Evolutionary conservation across 2,329 filamentous ascomycete species (phyloP), one percentile per base, ranked within the genome.

Genomic region (Hypoxylon sp.): DNA sequence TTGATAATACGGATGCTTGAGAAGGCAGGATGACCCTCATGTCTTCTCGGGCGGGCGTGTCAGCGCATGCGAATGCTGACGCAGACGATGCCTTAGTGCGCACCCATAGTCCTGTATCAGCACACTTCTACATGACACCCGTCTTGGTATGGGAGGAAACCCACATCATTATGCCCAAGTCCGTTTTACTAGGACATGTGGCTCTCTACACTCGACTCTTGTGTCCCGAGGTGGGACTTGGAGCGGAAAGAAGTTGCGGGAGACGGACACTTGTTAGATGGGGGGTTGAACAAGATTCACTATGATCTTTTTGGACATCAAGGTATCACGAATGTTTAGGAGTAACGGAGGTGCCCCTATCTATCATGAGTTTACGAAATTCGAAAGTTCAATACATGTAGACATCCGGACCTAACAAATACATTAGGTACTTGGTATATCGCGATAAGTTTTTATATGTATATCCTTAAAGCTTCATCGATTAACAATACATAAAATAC

Each of bases 61-160:
- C 51, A 66, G 63, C 60, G 35, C 35, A 61, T 59, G 47, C 19
- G 15, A 27, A 50, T 60, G 55, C 55, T 55, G 55, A 60, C 39
- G 53, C 47, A 53, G 52, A 53, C 57, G 15, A 46, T 13, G 11
- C 7, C 29, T 15, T 24, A 48, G 17, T 48, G 4, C 35, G 19
- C 39, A 47, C 8, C 27, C n/a, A n/a, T 31, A 19, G 10, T 56
- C 27, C 6, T 57, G 24, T 39, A 29, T 24, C 31, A 21, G 31
- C 21, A 29, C 17, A 39, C 44, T 50, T 50, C 24, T 10, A n/a
- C 17, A 13, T 19, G 24, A 24, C 6, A 31, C 24, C 39, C 39
- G 11, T 21, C 17, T 44, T 11, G 17, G 17, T 19, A 44, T 44
- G 17, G 17, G 39, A 15, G 17, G 39, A 21, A 44, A 11, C n/a